phyloP scores from a whole-genome alignment of 805 yeast species.

The Metschnikowia drakensbergensis region DNA sequence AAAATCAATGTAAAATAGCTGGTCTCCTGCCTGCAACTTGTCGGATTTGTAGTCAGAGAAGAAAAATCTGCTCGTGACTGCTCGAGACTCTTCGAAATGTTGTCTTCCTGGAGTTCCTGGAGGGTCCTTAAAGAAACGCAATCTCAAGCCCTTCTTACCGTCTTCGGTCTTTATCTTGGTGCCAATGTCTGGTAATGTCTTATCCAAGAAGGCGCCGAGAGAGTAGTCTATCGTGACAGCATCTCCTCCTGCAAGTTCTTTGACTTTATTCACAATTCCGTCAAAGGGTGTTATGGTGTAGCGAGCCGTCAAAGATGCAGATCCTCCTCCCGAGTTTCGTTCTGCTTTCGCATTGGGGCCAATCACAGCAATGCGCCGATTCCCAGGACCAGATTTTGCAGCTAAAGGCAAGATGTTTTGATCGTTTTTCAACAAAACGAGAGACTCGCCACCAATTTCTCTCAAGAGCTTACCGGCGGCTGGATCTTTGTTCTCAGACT shows the following conservation, averaged over 20 bases:
- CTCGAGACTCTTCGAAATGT: slow-evolving; percentile 23
- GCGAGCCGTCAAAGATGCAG: slow-evolving; percentile 51
- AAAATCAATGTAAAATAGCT: slow-evolving; percentile 41
- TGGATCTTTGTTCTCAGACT: slow-evolving; percentile 17
- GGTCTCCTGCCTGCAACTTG: slow-evolving; percentile 13
- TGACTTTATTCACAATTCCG: slow-evolving; percentile 36
- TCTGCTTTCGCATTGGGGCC: slow-evolving; percentile 57
- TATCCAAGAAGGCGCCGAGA: slow-evolving; percentile 32
- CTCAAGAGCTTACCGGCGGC: slow-evolving; percentile 14
- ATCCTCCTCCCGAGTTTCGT: slow-evolving; percentile 59
- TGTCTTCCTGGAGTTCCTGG: slow-evolving; percentile 20
- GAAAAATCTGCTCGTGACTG: slow-evolving; percentile 17
- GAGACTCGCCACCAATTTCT: slow-evolving; percentile 35
- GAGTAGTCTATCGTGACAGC: slow-evolving; percentile 23
- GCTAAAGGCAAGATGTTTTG: slow-evolving; percentile 43
- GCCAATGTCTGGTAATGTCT: slow-evolving; percentile 31
- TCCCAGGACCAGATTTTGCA: slow-evolving; percentile 18
- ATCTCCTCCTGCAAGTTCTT: slow-evolving; percentile 15
- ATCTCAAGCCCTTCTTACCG: slow-evolving; percentile 27
- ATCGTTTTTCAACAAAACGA: slow-evolving; percentile 57
- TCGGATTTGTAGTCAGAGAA: slow-evolving; percentile 18
- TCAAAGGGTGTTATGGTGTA: slow-evolving; percentile 49
- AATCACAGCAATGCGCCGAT: slow-evolving; percentile 45
- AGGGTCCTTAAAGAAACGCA: slow-evolving; percentile 28
- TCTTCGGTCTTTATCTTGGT: slow-evolving; percentile 16